Evolutionary conservation across 2,329 filamentous ascomycete genomes (phyloP).

Genomic region (Diaporthe destruens): DNA sequence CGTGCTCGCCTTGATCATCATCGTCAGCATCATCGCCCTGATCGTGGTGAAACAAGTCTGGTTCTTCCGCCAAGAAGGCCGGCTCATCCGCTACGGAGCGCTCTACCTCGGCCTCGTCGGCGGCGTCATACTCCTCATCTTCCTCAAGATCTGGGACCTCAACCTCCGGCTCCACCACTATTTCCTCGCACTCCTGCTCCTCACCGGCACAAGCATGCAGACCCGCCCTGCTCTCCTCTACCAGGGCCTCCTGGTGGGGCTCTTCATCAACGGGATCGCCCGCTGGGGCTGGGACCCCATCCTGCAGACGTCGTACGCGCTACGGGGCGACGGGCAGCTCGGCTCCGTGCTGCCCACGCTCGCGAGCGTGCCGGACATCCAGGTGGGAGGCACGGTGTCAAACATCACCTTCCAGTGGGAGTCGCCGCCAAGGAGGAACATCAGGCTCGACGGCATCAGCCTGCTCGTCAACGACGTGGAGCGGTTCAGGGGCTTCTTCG

Average conservation of each 20-base stretch:
- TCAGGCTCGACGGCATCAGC: conserved; percentile 75
- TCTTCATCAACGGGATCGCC: conserved; percentile 94
- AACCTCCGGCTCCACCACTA: conserved; percentile 95
- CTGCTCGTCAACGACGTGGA: conserved; percentile 90
- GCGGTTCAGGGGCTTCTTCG: conserved; percentile 79
- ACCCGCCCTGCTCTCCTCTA: conserved; percentile 87
- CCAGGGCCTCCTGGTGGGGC: conserved; percentile 88
- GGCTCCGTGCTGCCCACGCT: conserved; percentile 72
- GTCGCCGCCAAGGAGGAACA: conserved; percentile 61
- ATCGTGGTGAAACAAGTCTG: conserved; percentile 84
- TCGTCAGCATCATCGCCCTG: conserved; percentile 76
- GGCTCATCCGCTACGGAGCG: conserved; percentile 81
- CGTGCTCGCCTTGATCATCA: conserved; percentile 81
- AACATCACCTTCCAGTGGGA: conserved; percentile 74
- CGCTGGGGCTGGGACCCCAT: conserved; percentile 94
- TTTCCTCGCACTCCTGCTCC: conserved; percentile 85
- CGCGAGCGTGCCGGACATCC: conserved; percentile 59
- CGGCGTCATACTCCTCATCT: conserved; percentile 77
- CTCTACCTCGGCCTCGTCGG: conserved; percentile 79
- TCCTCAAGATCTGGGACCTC: conserved; percentile 74
- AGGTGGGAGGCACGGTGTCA: conserved; percentile 63
- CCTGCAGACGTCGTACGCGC: conserved; percentile 81
- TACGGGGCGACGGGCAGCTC: conserved; percentile 77
- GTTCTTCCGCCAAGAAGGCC: conserved; percentile 87
- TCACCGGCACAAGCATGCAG: conserved; percentile 90